Conservation (phyloP, 768 basidiomycete species). For the Trametes maxima region DNA sequence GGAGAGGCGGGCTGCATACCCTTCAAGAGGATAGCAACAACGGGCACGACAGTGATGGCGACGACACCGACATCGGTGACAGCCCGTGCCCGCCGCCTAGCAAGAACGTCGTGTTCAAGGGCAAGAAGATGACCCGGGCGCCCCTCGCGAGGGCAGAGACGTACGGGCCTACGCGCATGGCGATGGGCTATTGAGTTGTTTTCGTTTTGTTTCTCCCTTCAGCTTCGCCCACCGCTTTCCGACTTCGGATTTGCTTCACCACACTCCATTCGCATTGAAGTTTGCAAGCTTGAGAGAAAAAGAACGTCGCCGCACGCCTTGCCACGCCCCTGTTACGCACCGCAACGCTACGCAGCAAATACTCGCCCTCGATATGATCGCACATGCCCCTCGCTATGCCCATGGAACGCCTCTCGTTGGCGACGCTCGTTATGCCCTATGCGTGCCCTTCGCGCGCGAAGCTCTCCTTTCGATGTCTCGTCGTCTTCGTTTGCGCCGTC, state of each 20-base stretch:
- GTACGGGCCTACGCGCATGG: constrained; percentile 63
- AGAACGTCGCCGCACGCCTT: constrained; percentile 4
- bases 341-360: background rate
- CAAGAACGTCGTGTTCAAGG: constrained; percentile 56
- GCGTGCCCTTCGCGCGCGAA: constrained; percentile 9
- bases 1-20: constrained; percentile 61
- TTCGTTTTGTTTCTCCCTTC: background rate
- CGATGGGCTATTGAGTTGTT: constrained; percentile 24
- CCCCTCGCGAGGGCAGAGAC: constrained; percentile 67
- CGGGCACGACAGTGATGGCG: constrained; percentile 67
- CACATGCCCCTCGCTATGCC: constrained; percentile 22
- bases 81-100: constrained; percentile 86
- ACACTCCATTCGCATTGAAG: background rate
- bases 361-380: constrained; percentile 14
- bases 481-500: background rate
- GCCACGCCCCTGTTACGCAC: background rate
- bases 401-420: constrained; percentile 24
- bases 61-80: constrained; percentile 77
- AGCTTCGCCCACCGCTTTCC: background rate
- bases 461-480: constrained; percentile 12
- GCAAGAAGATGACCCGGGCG: constrained; percentile 54
- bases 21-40: constrained; percentile 68
- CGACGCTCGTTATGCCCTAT: constrained; percentile 27
- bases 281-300: background rate
- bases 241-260: background rate